Evolutionary conservation across 441 rosid genomes (phyloP).

Genomic region (Adansonia madagascariensis): DNA sequence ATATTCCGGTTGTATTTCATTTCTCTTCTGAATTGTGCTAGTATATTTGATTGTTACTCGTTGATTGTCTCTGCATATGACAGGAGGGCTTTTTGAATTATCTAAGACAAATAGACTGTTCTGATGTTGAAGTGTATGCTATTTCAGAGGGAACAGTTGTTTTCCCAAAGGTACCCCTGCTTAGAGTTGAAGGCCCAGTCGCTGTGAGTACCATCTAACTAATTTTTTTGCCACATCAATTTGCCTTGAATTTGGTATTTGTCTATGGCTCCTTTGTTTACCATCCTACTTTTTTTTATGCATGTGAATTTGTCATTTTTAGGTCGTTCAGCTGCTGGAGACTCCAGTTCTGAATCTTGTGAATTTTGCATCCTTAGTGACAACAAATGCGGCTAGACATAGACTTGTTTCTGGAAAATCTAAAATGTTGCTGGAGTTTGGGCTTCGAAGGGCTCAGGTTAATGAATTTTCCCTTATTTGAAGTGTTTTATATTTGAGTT

Average conservation of each 20-base stretch:
- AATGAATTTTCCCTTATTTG: constrained; percentile 21
- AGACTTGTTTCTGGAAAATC: constrained; percentile 88
- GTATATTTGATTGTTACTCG: constrained; percentile 25
- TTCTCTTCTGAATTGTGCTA: not conserved
- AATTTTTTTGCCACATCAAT: not conserved
- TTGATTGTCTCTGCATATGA: constrained; percentile 24
- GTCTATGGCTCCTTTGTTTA: not conserved
- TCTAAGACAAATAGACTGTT: constrained; percentile 84
- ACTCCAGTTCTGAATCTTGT: constrained; percentile 85
- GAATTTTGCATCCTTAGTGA: constrained; percentile 87
- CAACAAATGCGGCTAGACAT: constrained; percentile 93
- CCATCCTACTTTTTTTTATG: constrained; percentile 19
- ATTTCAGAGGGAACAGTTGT: constrained; percentile 89
- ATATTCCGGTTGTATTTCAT: not conserved
- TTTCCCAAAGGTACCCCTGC: constrained; percentile 91
- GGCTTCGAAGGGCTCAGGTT: constrained; percentile 97
- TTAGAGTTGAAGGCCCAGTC: constrained; percentile 88
- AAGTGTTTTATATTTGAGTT: constrained; percentile 25
- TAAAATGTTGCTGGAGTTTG: constrained; percentile 80
- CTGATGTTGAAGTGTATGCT: constrained; percentile 88
- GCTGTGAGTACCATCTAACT: constrained; percentile 64
- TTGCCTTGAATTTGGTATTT: constrained; percentile 16
- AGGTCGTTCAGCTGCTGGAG: constrained; percentile 91
- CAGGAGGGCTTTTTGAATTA: constrained; percentile 84
- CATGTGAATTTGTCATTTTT: constrained; percentile 28